Evolutionary conservation across 495 filamentous ascomycete species (phyloP).

Genomic region (Trichoderma reesei): DNA sequence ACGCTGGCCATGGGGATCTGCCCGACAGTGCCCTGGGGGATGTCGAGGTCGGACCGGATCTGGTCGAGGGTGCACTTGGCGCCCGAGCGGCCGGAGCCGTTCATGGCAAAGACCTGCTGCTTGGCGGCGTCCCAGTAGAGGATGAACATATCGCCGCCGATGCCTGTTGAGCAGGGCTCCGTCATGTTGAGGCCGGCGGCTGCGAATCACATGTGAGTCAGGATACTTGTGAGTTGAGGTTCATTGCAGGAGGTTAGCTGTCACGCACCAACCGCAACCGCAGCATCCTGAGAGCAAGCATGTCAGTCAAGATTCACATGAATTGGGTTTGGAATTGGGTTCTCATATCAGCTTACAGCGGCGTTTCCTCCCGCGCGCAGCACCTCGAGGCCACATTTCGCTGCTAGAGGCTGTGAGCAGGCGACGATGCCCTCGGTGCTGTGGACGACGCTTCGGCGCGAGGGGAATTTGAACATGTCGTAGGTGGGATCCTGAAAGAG

Average conservation of each 20-base stretch:
- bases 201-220: slow-evolving; percentile 14
- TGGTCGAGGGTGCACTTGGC: slow-evolving; percentile 56
- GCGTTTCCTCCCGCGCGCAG: slow-evolving; percentile 85
- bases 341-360: slow-evolving; percentile 48
- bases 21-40: slow-evolving; percentile 50
- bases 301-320: slow-evolving; percentile 14
- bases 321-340: not conserved
- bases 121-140: slow-evolving; percentile 83
- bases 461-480: slow-evolving; percentile 60
- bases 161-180: slow-evolving; percentile 88
- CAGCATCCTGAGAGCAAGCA: slow-evolving; percentile 59
- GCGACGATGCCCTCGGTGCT: slow-evolving; percentile 88
- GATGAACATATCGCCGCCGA: slow-evolving; percentile 97
- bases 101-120: slow-evolving; percentile 71
- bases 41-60: slow-evolving; percentile 57
- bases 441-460: slow-evolving; percentile 83
- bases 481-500: slow-evolving; percentile 54
- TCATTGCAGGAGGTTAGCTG: not conserved
- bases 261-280: slow-evolving; percentile 54
- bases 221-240: not conserved
- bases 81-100: slow-evolving; percentile 81
- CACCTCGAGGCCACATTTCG: slow-evolving; percentile 75
- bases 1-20: slow-evolving; percentile 67
- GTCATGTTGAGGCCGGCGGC: slow-evolving; percentile 88
- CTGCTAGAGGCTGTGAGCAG: slow-evolving; percentile 84